A percentile compares a stretch with the other conserved stretches of the same genome.
These are phyloP conservation scores for Castanopsis chinensis DNA, from an alignment of 306 rosid species.

Conservation along the genomic window DNA sequence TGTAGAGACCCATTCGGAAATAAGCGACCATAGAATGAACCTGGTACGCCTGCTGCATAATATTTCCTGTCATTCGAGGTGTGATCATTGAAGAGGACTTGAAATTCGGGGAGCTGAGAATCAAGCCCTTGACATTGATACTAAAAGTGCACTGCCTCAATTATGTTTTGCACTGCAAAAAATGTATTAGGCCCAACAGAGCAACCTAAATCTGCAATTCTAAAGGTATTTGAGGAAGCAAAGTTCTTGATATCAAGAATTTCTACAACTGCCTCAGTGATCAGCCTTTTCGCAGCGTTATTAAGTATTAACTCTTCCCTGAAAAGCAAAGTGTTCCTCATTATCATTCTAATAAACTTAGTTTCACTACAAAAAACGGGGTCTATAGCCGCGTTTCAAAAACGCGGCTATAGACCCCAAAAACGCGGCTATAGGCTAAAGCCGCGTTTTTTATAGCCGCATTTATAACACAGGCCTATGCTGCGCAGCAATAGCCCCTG, in stretches of 20 bases:
- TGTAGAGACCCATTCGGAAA: constrained; percentile 30
- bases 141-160: constrained; percentile 18
- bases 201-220: constrained; percentile 26
- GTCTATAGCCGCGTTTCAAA: too few relatives aligned
- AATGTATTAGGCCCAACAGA: constrained; percentile 27
- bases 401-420: too few relatives aligned
- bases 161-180: constrained; percentile 21
- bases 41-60: constrained; percentile 19
- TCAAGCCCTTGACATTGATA: neutral
- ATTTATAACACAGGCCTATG: too few relatives aligned
- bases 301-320: neutral
- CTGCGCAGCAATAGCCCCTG: too few relatives aligned
- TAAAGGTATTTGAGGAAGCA: constrained; percentile 13
- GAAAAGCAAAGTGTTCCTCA: neutral
- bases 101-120: neutral
- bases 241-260: constrained; percentile 11
- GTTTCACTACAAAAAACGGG: too few relatives aligned
- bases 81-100: too few relatives aligned
- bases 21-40: constrained; percentile 31
- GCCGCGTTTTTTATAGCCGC: too few relatives aligned
- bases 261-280: constrained; percentile 18
- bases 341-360: too few relatives aligned
- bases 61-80: constrained; percentile 21
- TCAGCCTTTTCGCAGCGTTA: constrained; percentile 4
- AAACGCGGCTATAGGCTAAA: too few relatives aligned